Evolutionary conservation across 805 yeast species (phyloP).

Genomic region (Millerozyma miso): DNA sequence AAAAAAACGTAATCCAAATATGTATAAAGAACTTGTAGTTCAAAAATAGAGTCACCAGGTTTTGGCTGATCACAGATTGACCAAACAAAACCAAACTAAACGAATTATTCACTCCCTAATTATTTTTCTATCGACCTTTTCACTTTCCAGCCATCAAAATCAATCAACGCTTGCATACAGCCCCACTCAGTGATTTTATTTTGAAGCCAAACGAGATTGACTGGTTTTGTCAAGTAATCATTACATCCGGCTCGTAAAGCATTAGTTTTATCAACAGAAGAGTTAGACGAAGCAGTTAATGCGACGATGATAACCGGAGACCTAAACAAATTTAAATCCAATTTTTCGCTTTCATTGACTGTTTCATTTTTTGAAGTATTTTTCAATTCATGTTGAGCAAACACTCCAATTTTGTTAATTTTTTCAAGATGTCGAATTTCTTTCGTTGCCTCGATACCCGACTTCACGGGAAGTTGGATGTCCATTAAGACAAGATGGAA

Average conservation of each 20-base stretch:
- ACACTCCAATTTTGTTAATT: slow-evolving; percentile 72
- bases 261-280: slow-evolving; percentile 78
- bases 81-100: slow-evolving; percentile 75
- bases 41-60: too few relatives aligned
- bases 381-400: slow-evolving; percentile 36
- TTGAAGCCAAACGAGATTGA: slow-evolving; percentile 87
- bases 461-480: slow-evolving; percentile 91
- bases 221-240: slow-evolving; percentile 94
- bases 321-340: slow-evolving; percentile 63
- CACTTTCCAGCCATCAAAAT: slow-evolving; percentile 84
- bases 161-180: slow-evolving; percentile 96
- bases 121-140: slow-evolving; percentile 10
- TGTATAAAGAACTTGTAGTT: too few relatives aligned
- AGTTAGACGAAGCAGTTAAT: slow-evolving; percentile 79
- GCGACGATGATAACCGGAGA: slow-evolving; percentile 99
- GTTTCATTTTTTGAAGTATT: slow-evolving; percentile 18
- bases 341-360: slow-evolving; percentile 42
- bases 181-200: slow-evolving; percentile 98
- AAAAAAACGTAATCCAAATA: too few relatives aligned
- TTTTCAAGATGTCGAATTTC: slow-evolving; percentile 84
- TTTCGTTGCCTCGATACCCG: slow-evolving; percentile 92
- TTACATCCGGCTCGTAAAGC: slow-evolving; percentile 97
- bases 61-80: too few relatives aligned
- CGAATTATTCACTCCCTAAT: slow-evolving; percentile 70
- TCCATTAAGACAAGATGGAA: slow-evolving; percentile 95